Conservation (phyloP, 2,329 filamentous ascomycete species). For the Colletotrichum australisinense region DNA sequence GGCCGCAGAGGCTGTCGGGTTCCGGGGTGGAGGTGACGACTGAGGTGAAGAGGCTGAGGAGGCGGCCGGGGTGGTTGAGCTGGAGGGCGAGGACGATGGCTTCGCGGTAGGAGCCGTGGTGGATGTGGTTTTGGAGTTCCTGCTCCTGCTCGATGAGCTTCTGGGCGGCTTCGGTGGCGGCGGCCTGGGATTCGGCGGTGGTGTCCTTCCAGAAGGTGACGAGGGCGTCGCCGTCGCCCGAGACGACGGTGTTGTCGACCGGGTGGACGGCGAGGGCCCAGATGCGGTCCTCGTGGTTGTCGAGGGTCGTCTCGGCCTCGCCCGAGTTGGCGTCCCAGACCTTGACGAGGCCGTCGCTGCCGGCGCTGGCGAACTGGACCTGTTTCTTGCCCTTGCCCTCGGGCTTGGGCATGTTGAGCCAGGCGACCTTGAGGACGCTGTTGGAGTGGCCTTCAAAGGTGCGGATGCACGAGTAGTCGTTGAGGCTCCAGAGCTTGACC, state of each 20-base stretch:
- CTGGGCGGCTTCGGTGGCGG: constrained; percentile 78
- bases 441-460: constrained; percentile 98
- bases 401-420: constrained; percentile 71
- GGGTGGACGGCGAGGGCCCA: constrained; percentile 87
- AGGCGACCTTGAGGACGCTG: constrained; percentile 92
- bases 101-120: constrained; percentile 87
- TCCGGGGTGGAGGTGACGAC: constrained; percentile 77
- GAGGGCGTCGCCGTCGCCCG: constrained; percentile 91
- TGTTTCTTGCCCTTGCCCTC: constrained; percentile 67
- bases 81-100: constrained; percentile 92
- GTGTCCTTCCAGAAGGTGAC: constrained; percentile 97
- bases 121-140: constrained; percentile 91
- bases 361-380: constrained; percentile 84
- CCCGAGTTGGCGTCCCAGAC: constrained; percentile 92
- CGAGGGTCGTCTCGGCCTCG: constrained; percentile 88
- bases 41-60: constrained; percentile 85
- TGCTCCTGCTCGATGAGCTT: constrained; percentile 94
- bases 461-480: constrained; percentile 90
- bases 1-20: constrained; percentile 71
- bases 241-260: constrained; percentile 79
- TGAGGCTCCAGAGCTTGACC: constrained; percentile 92
- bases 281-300: constrained; percentile 96
- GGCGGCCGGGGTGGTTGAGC: constrained; percentile 90
- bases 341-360: constrained; percentile 94
- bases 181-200: constrained; percentile 81